Conservation (phyloP, 192 early-diverging fungal species). For the Polychytrium aggregatum region DNA sequence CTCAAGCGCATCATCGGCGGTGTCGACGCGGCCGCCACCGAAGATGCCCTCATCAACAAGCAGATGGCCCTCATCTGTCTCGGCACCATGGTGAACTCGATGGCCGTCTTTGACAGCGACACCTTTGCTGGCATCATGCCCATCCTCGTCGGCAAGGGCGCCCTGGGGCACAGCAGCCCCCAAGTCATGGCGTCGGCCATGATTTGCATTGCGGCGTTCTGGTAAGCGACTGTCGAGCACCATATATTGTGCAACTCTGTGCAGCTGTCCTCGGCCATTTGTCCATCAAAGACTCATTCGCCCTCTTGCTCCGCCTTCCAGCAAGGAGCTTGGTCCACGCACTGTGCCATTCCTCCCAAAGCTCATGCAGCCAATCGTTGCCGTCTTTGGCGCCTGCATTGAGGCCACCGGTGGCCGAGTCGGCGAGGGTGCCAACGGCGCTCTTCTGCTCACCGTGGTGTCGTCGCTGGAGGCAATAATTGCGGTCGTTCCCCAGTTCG, state of each 20-base stretch:
- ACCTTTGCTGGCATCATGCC: conserved; percentile 50
- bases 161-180: conserved; percentile 8
- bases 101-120: conserved; percentile 48
- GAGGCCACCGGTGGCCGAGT: neutral
- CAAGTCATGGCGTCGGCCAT: conserved; percentile 25
- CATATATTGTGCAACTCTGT: too few relatives aligned
- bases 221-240: too few relatives aligned
- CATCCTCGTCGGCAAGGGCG: conserved; percentile 11
- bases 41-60: conserved; percentile 38
- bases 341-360: conserved; percentile 69
- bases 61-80: conserved; percentile 73
- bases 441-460: conserved; percentile 40
- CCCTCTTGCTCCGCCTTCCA: neutral
- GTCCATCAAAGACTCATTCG: neutral
- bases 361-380: conserved; percentile 68
- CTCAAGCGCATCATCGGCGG: conserved; percentile 28
- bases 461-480: conserved; percentile 38
- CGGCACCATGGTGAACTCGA: conserved; percentile 53
- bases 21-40: conserved; percentile 17
- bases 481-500: conserved; percentile 57
- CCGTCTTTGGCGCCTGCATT: neutral
- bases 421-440: conserved; percentile 16
- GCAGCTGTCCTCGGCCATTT: neutral
- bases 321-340: conserved; percentile 63
- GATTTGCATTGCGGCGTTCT: conserved; percentile 46